These are phyloP conservation scores for Claviceps paspali DNA, from an alignment of 2,329 filamentous ascomycete genomes.

Conservation along the genomic window DNA sequence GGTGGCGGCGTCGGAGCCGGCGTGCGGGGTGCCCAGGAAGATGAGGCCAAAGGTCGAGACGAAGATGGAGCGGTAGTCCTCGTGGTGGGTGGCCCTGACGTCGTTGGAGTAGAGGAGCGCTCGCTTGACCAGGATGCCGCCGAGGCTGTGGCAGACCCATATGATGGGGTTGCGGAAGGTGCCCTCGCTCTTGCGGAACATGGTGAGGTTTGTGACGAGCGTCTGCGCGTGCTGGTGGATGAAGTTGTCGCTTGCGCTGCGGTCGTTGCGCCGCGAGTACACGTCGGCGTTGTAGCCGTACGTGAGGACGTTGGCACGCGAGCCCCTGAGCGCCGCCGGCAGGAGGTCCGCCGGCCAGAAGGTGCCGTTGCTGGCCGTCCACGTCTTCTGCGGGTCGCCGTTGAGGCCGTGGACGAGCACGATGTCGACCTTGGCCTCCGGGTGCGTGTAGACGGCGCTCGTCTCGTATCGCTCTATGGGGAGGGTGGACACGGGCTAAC, in stretches of 20 bases:
- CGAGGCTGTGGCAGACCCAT: slow-evolving; percentile 61
- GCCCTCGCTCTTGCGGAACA: slow-evolving; percentile 44
- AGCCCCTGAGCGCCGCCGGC: slow-evolving; percentile 39
- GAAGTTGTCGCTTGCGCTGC: slow-evolving; percentile 47
- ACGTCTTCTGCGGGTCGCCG: slow-evolving; percentile 49
- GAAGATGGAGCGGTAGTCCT: slow-evolving; percentile 52
- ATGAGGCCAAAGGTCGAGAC: slow-evolving; percentile 63
- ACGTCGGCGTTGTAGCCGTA: slow-evolving; percentile 64
- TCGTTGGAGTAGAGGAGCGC: slow-evolving; percentile 53
- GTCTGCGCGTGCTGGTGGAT: slow-evolving; percentile 59
- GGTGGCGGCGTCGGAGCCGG: slow-evolving; percentile 50
- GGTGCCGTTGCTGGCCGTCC: slow-evolving; percentile 38
- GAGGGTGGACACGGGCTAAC: neutral
- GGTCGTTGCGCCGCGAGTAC: slow-evolving; percentile 30
- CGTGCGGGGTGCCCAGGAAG: slow-evolving; percentile 65
- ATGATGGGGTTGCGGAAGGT: slow-evolving; percentile 52
- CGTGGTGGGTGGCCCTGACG: slow-evolving; percentile 40
- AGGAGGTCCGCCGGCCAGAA: slow-evolving; percentile 60
- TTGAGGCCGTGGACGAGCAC: slow-evolving; percentile 59
- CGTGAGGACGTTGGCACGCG: slow-evolving; percentile 48
- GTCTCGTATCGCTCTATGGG: slow-evolving; percentile 34
- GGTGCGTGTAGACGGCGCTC: slow-evolving; percentile 43
- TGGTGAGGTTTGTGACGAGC: slow-evolving; percentile 44
- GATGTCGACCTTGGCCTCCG: slow-evolving; percentile 45
- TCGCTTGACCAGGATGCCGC: slow-evolving; percentile 57